A percentile compares a stretch with the other conserved stretches of the same genome.
Conservation (phyloP, 75 land plant species). For the Picea sitchensis region DNA sequence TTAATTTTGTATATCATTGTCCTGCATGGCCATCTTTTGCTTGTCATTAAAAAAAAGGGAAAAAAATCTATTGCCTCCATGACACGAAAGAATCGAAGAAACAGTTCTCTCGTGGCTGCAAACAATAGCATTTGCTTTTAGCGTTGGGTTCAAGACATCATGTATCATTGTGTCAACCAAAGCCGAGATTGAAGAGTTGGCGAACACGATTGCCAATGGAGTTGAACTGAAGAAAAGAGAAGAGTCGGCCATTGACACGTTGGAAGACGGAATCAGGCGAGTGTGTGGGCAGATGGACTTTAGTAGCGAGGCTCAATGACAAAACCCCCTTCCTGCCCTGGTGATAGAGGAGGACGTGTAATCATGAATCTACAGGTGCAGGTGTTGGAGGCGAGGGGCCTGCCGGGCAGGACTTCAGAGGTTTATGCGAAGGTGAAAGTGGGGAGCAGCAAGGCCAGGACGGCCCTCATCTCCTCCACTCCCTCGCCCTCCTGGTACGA, state of each 20-base stretch:
- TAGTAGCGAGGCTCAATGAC: not conserved
- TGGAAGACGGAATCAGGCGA: not conserved
- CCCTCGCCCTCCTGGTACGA: constrained; percentile 4
- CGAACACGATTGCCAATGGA: too few relatives aligned
- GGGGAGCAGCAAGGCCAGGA: constrained; percentile 10
- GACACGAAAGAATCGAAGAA: too few relatives aligned
- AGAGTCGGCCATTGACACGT: not conserved
- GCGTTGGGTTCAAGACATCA: too few relatives aligned
- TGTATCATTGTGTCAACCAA: too few relatives aligned
- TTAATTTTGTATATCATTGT: too few relatives aligned
- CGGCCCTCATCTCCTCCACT: not conserved
- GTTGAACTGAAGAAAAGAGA: too few relatives aligned
- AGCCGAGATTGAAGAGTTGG: too few relatives aligned
- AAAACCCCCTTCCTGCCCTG: not conserved
- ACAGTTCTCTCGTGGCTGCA: too few relatives aligned
- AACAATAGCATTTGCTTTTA: too few relatives aligned
- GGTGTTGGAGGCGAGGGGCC: constrained; percentile 15
- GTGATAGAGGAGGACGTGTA: not conserved
- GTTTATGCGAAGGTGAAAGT: constrained; percentile 9
- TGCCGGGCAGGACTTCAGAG: not conserved
- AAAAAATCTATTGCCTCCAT: too few relatives aligned
- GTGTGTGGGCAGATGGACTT: not conserved
- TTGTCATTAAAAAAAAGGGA: too few relatives aligned
- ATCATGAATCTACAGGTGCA: constrained; percentile 15
- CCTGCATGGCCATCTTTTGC: too few relatives aligned